These are phyloP conservation scores for Hemisphaericaspora lyxosophila DNA, from an alignment of 1,139 yeast species.

Conservation along the genomic window DNA sequence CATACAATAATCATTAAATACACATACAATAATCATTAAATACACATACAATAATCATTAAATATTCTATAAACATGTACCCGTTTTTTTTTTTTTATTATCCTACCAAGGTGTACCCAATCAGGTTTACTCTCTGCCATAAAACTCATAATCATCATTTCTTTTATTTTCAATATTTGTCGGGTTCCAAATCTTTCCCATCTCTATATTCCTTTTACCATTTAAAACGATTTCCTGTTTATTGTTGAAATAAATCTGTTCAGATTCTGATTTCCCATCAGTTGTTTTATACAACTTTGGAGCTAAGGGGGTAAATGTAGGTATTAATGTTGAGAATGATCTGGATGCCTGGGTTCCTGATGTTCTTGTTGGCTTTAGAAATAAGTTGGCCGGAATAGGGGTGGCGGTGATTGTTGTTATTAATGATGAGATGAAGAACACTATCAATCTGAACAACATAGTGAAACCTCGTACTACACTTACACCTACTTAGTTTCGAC, in stretches of 20 bases:
- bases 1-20: too few relatives aligned
- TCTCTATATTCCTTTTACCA: background rate
- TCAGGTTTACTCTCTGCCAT: background rate
- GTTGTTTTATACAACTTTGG: slow-evolving; percentile 8
- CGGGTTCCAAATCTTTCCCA: background rate
- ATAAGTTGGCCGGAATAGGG: slow-evolving; percentile 27
- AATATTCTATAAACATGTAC: too few relatives aligned
- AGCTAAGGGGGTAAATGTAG: slow-evolving; percentile 20
- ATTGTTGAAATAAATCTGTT: slow-evolving; percentile 15
- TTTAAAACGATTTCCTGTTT: slow-evolving; percentile 11
- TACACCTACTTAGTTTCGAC: background rate
- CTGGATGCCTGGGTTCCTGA: slow-evolving; percentile 13
- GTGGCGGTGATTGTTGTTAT: slow-evolving; percentile 16
- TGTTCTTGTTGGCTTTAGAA: slow-evolving; percentile 18
- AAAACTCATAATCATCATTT: background rate
- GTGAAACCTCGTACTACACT: too few relatives aligned
- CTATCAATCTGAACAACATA: background rate
- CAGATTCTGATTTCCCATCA: slow-evolving; percentile 2
- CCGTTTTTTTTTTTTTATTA: too few relatives aligned
- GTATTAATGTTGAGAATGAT: slow-evolving; percentile 19
- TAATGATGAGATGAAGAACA: background rate
- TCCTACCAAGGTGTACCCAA: too few relatives aligned
- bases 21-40: too few relatives aligned
- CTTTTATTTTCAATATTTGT: background rate
- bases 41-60: too few relatives aligned